These are phyloP conservation scores for Corrigiola litoralis DNA, from an alignment of 179 eudicot genomes.

Conservation along the genomic window DNA sequence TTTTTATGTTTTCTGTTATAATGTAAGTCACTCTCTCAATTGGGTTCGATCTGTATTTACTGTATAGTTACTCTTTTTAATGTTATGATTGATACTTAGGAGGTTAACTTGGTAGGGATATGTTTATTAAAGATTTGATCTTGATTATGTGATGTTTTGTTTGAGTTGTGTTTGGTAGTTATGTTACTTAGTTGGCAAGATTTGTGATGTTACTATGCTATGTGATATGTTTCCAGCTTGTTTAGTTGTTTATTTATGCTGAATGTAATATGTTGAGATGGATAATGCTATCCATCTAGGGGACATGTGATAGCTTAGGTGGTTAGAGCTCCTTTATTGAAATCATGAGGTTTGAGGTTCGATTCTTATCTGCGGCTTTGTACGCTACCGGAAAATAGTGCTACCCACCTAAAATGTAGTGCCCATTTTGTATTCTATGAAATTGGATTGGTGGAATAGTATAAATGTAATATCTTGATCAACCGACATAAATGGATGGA, in stretches of 20 bases:
- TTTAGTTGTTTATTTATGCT: too few relatives aligned
- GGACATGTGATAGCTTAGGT: too few relatives aligned
- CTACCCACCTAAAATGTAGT: too few relatives aligned
- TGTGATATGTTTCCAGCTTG: neutral
- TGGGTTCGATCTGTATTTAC: neutral
- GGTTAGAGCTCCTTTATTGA: too few relatives aligned
- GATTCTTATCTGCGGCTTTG: too few relatives aligned
- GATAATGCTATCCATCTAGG: too few relatives aligned
- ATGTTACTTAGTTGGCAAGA: slow-evolving; percentile 7
- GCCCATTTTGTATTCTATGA: neutral
- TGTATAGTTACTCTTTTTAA: neutral
- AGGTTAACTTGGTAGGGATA: neutral
- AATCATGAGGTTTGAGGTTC: too few relatives aligned
- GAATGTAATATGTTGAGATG: too few relatives aligned
- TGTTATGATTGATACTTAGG: neutral
- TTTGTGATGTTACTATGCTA: neutral
- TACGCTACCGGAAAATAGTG: too few relatives aligned
- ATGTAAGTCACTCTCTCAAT: too few relatives aligned
- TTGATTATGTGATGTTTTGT: neutral
- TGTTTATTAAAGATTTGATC: neutral
- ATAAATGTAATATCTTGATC: neutral
- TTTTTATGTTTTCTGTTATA: neutral
- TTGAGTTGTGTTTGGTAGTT: neutral
- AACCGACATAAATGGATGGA: neutral
- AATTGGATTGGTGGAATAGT: neutral